Conservation (phyloP, 2,329 filamentous ascomycete genomes). For the Curvularia hawaiiensis region DNA sequence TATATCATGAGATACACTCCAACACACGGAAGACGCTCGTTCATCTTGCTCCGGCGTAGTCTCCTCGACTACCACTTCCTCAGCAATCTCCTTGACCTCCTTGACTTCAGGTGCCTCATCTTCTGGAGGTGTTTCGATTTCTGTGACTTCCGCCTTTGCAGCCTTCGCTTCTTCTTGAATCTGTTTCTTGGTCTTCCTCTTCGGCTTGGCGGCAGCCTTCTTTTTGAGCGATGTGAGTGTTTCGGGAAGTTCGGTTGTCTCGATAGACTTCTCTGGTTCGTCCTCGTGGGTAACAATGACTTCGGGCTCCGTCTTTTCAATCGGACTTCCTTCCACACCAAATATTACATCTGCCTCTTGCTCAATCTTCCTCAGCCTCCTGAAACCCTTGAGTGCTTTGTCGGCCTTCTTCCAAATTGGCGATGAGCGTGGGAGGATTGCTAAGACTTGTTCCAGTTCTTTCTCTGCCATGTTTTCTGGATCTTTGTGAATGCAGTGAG, state of each 20-base stretch:
- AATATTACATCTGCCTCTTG: slow-evolving; percentile 81
- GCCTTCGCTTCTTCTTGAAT: slow-evolving; percentile 61
- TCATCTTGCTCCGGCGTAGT: slow-evolving; percentile 45
- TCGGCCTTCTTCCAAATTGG: slow-evolving; percentile 77
- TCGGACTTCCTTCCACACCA: slow-evolving; percentile 52
- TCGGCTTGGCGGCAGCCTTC: slow-evolving; percentile 59
- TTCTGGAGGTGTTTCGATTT: slow-evolving; percentile 43
- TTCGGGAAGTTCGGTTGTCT: slow-evolving; percentile 44
- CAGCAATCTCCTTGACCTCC: slow-evolving; percentile 23
- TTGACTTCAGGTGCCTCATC: slow-evolving; percentile 53
- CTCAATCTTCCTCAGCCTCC: slow-evolving; percentile 75
- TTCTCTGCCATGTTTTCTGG: slow-evolving; percentile 73
- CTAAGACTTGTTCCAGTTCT: slow-evolving; percentile 61
- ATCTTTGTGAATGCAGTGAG: slow-evolving; percentile 60
- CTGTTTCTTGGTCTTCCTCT: slow-evolving; percentile 82
- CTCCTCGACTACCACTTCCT: slow-evolving; percentile 39
- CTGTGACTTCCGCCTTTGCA: slow-evolving; percentile 46
- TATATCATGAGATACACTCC: slow-evolving; percentile 63
- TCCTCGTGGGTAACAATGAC: slow-evolving; percentile 52
- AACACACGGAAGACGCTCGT: slow-evolving; percentile 61
- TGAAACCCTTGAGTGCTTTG: slow-evolving; percentile 59
- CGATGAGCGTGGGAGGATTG: slow-evolving; percentile 60
- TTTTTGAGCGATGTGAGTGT: slow-evolving; percentile 31
- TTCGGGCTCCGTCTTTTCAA: slow-evolving; percentile 49
- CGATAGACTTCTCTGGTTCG: slow-evolving; percentile 44